Base-by-base conservation (phyloP, 2,329 filamentous ascomycete species). In the Tympanopsis confertula region DNA sequence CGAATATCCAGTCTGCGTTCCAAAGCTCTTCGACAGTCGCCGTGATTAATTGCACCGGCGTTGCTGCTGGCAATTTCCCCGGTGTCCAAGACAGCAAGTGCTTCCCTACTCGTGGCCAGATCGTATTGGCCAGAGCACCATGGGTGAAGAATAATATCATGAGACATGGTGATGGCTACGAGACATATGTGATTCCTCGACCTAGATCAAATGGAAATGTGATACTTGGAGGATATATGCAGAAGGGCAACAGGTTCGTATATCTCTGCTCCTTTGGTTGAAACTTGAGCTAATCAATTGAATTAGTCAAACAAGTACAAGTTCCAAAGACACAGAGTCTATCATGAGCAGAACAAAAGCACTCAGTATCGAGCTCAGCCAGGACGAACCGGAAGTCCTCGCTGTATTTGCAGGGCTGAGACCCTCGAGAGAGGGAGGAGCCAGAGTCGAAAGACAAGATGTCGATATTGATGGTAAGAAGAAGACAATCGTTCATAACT, bases 371-470 rank as follows among this genome's bases (percentile, higher is more conserved):
- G 51, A 55, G 28, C 42, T 64, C n/a, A 37, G 41, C 5, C 39
- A 42, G 18, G 35, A 29, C 10, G 39, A 46, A 15, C 49, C 47
- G 0, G 52, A 61, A 35, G 38, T 62, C 3, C 45, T 63, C 2
- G 53, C 53, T 2, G 53, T 44, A 0, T 49, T 56, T 15, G 45
- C 56, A 0, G 56, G 58, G 3, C 45, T 57, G 5, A 44, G 58
- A 10, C 58, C 57, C 1, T 62, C 57, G 2, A 53, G 57, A 2
- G 49, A 57, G 35, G 66, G 67, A 12, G 57, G 62, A 24, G 57
- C 55, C 26, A 58, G 64, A 2, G 59, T 69, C 14, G 65, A 68
- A 45, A 46, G 66, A 5, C 63, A 65, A 35, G 50, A 52, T 35
- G 37, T 61, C 28, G 58, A 15, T 1, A 44, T 59, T 3, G 40